phyloP scores from a whole-genome alignment of 805 yeast species.

The Suhomyces prunicola region DNA sequence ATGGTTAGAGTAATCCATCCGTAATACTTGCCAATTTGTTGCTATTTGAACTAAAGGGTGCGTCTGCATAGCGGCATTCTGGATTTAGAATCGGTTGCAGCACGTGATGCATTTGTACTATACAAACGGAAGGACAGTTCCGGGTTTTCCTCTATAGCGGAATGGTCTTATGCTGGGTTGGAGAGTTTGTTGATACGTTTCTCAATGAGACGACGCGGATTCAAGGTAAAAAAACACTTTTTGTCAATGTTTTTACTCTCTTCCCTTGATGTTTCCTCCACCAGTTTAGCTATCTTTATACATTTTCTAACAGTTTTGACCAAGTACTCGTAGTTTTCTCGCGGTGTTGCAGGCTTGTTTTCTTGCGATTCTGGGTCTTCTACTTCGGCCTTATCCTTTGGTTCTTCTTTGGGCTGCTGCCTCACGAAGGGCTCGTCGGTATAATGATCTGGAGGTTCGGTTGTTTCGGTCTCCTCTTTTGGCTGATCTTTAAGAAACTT shows the following conservation, averaged over 20 bases:
- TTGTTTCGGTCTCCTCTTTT: slow-evolving; percentile 5
- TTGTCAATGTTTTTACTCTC: slow-evolving; percentile 62
- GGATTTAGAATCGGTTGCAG: background rate
- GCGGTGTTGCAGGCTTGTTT: slow-evolving; percentile 9
- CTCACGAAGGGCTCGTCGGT: slow-evolving; percentile 5
- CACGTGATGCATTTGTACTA: background rate
- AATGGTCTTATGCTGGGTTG: background rate
- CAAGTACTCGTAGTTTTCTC: slow-evolving; percentile 42
- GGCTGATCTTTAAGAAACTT: slow-evolving; percentile 44
- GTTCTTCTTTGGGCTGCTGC: slow-evolving; percentile 13
- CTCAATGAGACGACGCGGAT: slow-evolving; percentile 54
- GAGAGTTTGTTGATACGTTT: slow-evolving; percentile 33
- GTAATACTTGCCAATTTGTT: background rate
- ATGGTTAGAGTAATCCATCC: background rate
- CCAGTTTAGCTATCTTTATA: slow-evolving; percentile 40
- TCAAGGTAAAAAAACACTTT: slow-evolving; percentile 59
- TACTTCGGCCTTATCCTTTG: slow-evolving; percentile 8
- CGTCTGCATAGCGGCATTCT: background rate
- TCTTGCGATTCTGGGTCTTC: slow-evolving; percentile 11
- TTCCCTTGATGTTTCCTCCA: slow-evolving; percentile 50
- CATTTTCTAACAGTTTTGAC: slow-evolving; percentile 49
- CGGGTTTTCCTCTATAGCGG: background rate
- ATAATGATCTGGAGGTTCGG: background rate
- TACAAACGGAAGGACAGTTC: background rate
- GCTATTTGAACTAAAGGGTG: background rate